A percentile compares a stretch with the other conserved stretches of the same genome.
These are phyloP conservation scores for Nectriaceae sp. DNA, from an alignment of 2,329 filamentous ascomycete genomes.

Conservation along the genomic window DNA sequence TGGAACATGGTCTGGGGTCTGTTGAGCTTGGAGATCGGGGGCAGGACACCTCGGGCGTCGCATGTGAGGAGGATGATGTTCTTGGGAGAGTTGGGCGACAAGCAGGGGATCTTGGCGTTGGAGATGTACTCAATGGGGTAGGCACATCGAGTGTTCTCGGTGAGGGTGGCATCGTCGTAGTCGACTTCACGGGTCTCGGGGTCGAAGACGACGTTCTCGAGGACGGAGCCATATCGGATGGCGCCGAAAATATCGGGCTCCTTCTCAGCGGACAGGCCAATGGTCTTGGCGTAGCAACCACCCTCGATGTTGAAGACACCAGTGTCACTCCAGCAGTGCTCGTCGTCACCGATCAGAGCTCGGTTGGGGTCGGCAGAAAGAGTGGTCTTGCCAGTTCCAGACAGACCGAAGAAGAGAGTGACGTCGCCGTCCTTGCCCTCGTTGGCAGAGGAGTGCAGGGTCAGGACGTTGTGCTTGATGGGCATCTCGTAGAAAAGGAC, in stretches of 20 bases:
- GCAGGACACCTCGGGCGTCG: conserved; percentile 94
- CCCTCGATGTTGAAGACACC: conserved; percentile 99
- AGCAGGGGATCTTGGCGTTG: conserved; percentile 98
- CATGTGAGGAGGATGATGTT: conserved; percentile 99
- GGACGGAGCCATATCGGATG: conserved; percentile 94
- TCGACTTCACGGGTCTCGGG: conserved; percentile 86
- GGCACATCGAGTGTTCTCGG: conserved; percentile 97
- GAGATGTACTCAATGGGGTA: conserved; percentile 99
- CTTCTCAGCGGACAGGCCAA: conserved; percentile 96
- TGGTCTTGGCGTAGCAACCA: conserved; percentile 98
- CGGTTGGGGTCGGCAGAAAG: conserved; percentile 96
- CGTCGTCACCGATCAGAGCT: conserved; percentile 94
- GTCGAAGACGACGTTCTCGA: conserved; percentile 99
- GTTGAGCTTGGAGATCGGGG: conserved; percentile 96
- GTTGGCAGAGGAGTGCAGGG: conserved; percentile 97
- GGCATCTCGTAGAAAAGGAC: conserved; percentile 99
- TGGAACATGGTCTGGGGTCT: conserved; percentile 99
- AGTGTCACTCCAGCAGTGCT: conserved; percentile 98
- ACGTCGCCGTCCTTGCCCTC: conserved; percentile 94
- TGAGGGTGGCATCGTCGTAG: conserved; percentile 93
- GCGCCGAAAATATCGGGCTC: conserved; percentile 97
- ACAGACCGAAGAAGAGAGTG: conserved; percentile 98
- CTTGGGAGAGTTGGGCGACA: conserved; percentile 82
- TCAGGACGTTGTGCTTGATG: conserved; percentile 98
- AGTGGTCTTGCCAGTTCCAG: conserved; percentile 98